Conservation (phyloP, 495 filamentous ascomycete species). For the Penicillium salamii region DNA sequence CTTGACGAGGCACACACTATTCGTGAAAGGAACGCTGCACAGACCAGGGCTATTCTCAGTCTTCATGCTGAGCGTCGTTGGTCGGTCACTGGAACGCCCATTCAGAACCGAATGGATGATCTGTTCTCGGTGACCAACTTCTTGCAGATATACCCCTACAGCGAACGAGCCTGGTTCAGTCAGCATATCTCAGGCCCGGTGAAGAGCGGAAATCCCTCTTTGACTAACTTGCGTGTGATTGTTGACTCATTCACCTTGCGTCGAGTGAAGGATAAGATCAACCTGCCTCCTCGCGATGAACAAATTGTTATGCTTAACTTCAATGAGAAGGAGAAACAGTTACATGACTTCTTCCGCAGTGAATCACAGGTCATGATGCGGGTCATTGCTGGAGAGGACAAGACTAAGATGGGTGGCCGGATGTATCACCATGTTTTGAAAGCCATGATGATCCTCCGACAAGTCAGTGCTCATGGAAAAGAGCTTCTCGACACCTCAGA, state of each 20-base stretch:
- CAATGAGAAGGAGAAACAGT: constrained; percentile 47
- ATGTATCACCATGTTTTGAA: constrained; percentile 87
- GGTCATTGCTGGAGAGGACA: constrained; percentile 49
- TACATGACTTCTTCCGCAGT: constrained; percentile 61
- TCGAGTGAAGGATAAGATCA: constrained; percentile 87
- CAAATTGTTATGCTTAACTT: constrained; percentile 62
- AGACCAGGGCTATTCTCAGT: constrained; percentile 80
- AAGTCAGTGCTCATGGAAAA: constrained; percentile 87
- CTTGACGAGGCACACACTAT: constrained; percentile 96
- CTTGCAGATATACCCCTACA: constrained; percentile 80
- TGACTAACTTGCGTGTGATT: constrained; percentile 83
- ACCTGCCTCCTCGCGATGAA: constrained; percentile 73
- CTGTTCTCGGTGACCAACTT: constrained; percentile 88
- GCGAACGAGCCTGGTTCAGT: constrained; percentile 68
- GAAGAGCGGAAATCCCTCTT: constrained; percentile 70
- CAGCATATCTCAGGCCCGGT: constrained; percentile 80
- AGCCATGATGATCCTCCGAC: constrained; percentile 83
- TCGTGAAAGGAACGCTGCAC: constrained; percentile 73
- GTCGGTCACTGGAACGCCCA: constrained; percentile 92
- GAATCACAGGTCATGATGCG: constrained; percentile 62
- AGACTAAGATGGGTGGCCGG: constrained; percentile 69
- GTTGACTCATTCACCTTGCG: constrained; percentile 90
- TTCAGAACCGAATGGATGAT: constrained; percentile 91
- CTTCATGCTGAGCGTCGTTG: constrained; percentile 80
- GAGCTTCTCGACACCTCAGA: constrained; percentile 84